Conservation (phyloP, 768 basidiomycete species). For the Boletus sp. region DNA sequence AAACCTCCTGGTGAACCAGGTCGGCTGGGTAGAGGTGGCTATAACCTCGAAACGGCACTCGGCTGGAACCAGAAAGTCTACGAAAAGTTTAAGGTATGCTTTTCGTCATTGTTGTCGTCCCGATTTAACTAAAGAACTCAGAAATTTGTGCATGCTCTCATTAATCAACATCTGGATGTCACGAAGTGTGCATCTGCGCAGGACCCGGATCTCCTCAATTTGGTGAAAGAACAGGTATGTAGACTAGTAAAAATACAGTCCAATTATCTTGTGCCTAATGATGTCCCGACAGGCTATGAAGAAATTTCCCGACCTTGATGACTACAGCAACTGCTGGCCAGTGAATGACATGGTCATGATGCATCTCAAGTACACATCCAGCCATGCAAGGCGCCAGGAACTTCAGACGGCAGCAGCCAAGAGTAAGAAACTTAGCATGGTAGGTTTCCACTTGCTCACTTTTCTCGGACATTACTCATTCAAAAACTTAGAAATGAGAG, state of each 20-base stretch:
- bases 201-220: background rate
- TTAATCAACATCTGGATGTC: slow-evolving; percentile 3
- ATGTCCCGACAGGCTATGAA: background rate
- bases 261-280: background rate
- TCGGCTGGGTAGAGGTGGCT: slow-evolving; percentile 23
- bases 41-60: slow-evolving; percentile 21
- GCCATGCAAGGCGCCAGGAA: background rate
- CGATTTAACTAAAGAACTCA: background rate
- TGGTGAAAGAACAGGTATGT: background rate
- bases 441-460: too few species aligned
- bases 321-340: slow-evolving; percentile 7
- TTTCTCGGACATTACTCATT: too few species aligned
- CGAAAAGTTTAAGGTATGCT: slow-evolving; percentile 20
- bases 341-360: slow-evolving; percentile 11
- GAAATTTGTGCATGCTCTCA: background rate
- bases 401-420: background rate
- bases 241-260: background rate
- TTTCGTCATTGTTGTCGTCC: background rate
- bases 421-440: too few species aligned
- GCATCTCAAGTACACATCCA: slow-evolving; percentile 5
- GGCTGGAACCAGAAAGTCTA: slow-evolving; percentile 18
- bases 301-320: slow-evolving; percentile 2
- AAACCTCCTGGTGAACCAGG: slow-evolving; percentile 28
- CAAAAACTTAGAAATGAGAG: too few species aligned
- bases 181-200: slow-evolving; percentile 7